Base-by-base conservation (phyloP, 2,329 filamentous ascomycete species). In the Arthrobotrys entomopaga region DNA sequence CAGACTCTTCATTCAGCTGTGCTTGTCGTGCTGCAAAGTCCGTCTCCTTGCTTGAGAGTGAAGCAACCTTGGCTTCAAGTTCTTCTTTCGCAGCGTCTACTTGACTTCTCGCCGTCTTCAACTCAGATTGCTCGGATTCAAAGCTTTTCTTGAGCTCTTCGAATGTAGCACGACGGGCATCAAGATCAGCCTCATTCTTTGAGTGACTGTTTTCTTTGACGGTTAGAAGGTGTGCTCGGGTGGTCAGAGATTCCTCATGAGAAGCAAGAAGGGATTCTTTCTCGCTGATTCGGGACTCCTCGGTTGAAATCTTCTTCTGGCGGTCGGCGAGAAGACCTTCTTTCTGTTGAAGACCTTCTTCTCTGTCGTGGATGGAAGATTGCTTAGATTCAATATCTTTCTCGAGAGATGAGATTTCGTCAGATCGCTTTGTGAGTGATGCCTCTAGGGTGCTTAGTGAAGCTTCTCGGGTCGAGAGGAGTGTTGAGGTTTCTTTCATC, bases 81-180 rank as follows among this genome's bases (percentile, higher is more conserved):
- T 67, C 56, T 20, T 19, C 65, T 24, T 26, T 56, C 4, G 65
- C 60, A 1, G 22, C 15, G 6, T 54, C 40, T 5, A 61, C n/a
- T 26, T 69, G 46, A 1, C 24, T 54, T 16, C 42, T n/a, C 3
- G 50, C 24, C 0, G 49, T 42, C 20, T 69, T 38, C 7, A 69
- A 29, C 3, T 48, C 49, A 5, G 57, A 61, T 16, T 61, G 38
- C 2, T 69, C 40, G 7, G 38, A 56, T 13, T 69, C 65, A 22
- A 69, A 24, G 3, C 57, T 56, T 40, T 57, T 29, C 57, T 50
- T 69, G 42, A 60, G 57, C 4, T 69, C 38, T 3, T 69, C 65
- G 22, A 69, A 42, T 6, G 40, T 40, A 38, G 48, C 65, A 0
- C 42, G 5, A 20, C 57, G 65, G 50, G 40, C 24, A 34, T 48